phyloP scores from a whole-genome alignment of 805 yeast species.

The Wickerhamiella australiensis region DNA sequence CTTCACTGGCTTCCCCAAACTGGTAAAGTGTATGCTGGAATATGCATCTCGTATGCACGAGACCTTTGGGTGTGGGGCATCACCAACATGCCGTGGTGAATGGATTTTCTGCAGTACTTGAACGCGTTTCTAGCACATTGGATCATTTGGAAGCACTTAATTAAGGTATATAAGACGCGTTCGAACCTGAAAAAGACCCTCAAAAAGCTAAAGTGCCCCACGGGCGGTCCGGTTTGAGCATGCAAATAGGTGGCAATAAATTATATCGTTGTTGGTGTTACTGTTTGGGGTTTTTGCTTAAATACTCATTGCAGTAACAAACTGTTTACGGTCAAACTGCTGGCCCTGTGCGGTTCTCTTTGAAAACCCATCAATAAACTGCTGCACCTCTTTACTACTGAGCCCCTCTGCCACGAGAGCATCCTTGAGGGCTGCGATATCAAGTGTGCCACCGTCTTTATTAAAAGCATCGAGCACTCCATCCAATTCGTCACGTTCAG shows the following conservation, averaged over 20 bases:
- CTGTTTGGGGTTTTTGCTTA: too few species aligned
- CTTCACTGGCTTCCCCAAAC: background rate
- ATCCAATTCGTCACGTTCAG: constrained; percentile 20
- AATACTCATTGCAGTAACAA: constrained; percentile 12
- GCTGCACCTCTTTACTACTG: constrained; percentile 15
- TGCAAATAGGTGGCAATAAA: background rate
- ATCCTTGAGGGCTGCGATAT: constrained; percentile 15
- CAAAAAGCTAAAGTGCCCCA: too few species aligned
- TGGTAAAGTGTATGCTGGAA: background rate
- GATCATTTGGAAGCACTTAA: too few species aligned
- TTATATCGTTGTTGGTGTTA: background rate
- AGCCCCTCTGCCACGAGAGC: constrained; percentile 19
- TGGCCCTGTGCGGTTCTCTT: constrained; percentile 17
- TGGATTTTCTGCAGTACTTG: too few species aligned
- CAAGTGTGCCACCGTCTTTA: constrained; percentile 17
- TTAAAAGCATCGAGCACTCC: constrained; percentile 20
- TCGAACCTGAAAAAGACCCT: too few species aligned
- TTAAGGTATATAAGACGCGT: too few species aligned
- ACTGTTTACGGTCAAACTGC: constrained; percentile 17
- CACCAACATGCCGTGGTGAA: too few species aligned
- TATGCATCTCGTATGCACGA: background rate
- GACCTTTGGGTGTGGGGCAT: too few species aligned
- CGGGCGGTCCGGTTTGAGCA: too few species aligned
- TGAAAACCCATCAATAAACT: constrained; percentile 16
- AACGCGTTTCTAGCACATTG: too few species aligned